Base-by-base conservation (phyloP, 805 yeast genomes). In the Suhomyces pyralidae region DNA sequence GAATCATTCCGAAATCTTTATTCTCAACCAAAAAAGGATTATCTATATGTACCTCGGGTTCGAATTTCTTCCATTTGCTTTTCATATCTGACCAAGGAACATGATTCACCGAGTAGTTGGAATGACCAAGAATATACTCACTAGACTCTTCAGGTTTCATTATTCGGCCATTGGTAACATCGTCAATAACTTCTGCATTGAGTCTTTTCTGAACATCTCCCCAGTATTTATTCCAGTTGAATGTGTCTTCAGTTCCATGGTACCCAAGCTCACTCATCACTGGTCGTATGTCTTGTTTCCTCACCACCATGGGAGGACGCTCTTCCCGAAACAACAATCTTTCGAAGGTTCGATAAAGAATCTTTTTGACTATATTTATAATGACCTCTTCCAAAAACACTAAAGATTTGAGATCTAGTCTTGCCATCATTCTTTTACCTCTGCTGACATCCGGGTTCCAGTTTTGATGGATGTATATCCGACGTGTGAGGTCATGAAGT, bases 311-410 rank as follows among this genome's bases (percentile, higher is more conserved):
- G n/a, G 40, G 2, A 26, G 38, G 15, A 1, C 12, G 10, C 7
- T 14, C 10, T 6, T 12, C 28, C 28, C 20, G 24, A n/a, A 36
- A 40, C 20, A 28, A 45, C 19, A 19, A 14, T 28, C 26, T 22
- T 30, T 51, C 54, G 5, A 42, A 20, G 5, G 51, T 49, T 7
- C 38, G 30, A 19, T 30, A 54, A 38, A 56, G 14, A 15, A 57
- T 44, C 34, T 51, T 42, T 25, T 51, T 45, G 14, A 51, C 28
- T 10, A 50, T 19, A 12, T 20, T 32, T 2, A 40, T 25, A 12
- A 49, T 55, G 14, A 57, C n/a, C 17, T 55, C 60, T 22, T 57
- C 60, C 5, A 57, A 38, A 26, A 50, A 34, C 8, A 48, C 52
- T 22, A 52, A 2, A 12, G 51, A 42, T 44, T 45, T 46, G 14